Evolutionary conservation across 2,329 filamentous ascomycete genomes (phyloP).

Genomic region (Calonectria leucothoes): DNA sequence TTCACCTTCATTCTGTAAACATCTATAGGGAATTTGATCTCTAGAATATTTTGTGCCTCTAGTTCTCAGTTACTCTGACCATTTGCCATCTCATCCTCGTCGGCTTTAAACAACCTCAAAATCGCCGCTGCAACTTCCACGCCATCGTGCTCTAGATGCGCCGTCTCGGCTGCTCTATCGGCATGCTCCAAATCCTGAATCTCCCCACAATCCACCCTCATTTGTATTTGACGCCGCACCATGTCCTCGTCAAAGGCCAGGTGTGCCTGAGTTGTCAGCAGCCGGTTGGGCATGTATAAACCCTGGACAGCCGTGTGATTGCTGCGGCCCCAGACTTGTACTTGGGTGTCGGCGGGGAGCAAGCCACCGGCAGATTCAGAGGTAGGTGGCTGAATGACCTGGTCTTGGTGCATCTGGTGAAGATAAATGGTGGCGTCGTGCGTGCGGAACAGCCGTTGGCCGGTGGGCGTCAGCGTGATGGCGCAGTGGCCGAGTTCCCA

Average conservation of each 20-base stretch:
- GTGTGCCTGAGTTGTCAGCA: conserved; percentile 84
- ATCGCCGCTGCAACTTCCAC: conserved; percentile 74
- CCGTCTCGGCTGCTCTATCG: conserved; percentile 71
- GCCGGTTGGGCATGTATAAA: conserved; percentile 72
- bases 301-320: conserved; percentile 77
- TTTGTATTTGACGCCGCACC: conserved; percentile 71
- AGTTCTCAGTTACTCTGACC: no score
- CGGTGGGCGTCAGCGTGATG: conserved; percentile 72
- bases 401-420: conserved; percentile 85
- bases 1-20: neutral
- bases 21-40: neutral
- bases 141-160: conserved; percentile 76
- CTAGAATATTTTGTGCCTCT: no score
- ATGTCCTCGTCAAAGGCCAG: conserved; percentile 81
- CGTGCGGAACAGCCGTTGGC: conserved; percentile 75
- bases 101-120: conserved; percentile 66
- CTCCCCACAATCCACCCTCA: conserved; percentile 68
- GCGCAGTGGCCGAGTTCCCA: conserved; percentile 81
- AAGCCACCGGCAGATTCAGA: conserved; percentile 57
- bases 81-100: conserved; percentile 54
- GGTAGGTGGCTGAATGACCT: conserved; percentile 71
- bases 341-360: conserved; percentile 51
- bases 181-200: conserved; percentile 73
- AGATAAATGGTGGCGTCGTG: conserved; percentile 63
- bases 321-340: conserved; percentile 72